Percentiles rank a stretch among this genome's conserved stretches.
phyloP scores from a whole-genome alignment of 768 basidiomycete genomes.

The Leccinum olivaceopallidum region DNA sequence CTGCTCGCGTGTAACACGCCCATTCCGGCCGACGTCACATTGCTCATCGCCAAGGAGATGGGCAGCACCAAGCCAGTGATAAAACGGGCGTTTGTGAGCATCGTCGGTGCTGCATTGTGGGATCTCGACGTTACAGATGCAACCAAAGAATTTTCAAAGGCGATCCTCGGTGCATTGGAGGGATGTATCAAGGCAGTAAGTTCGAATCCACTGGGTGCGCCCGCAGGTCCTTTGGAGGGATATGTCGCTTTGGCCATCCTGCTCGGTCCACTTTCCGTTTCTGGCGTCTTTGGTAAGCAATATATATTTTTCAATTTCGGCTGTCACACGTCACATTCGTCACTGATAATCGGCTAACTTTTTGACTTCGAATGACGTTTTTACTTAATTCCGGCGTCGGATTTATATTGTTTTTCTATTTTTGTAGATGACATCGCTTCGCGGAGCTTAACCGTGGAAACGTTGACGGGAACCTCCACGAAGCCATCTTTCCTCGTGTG shows the following conservation, averaged over 20 bases:
- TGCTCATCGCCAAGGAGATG: constrained; percentile 72
- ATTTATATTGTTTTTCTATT: not conserved
- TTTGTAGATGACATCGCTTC: constrained; percentile 46
- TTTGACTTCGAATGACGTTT: constrained; percentile 2
- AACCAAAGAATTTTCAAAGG: constrained; percentile 52
- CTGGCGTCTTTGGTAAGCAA: constrained; percentile 52
- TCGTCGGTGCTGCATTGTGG: constrained; percentile 65
- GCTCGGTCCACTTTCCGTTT: constrained; percentile 57
- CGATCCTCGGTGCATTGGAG: constrained; percentile 65
- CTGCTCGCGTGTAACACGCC: constrained; percentile 45
- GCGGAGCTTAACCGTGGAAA: constrained; percentile 47
- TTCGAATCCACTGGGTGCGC: constrained; percentile 56
- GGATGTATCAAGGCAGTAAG: constrained; percentile 64
- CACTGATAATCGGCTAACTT: not conserved
- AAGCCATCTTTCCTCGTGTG: constrained; percentile 87
- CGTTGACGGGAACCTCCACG: constrained; percentile 46
- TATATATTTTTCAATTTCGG: constrained; percentile 12
- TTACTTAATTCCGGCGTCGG: not conserved
- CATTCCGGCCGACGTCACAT: constrained; percentile 44
- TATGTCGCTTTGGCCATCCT: constrained; percentile 74
- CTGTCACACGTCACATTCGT: not conserved
- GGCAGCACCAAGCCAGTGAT: constrained; percentile 58
- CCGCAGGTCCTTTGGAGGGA: constrained; percentile 77
- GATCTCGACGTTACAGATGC: constrained; percentile 41
- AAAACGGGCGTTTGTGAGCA: constrained; percentile 60